Evolutionary conservation across 1,284 basidiomycete genomes (phyloP).

Genomic region (Leccinum fuscescens): DNA sequence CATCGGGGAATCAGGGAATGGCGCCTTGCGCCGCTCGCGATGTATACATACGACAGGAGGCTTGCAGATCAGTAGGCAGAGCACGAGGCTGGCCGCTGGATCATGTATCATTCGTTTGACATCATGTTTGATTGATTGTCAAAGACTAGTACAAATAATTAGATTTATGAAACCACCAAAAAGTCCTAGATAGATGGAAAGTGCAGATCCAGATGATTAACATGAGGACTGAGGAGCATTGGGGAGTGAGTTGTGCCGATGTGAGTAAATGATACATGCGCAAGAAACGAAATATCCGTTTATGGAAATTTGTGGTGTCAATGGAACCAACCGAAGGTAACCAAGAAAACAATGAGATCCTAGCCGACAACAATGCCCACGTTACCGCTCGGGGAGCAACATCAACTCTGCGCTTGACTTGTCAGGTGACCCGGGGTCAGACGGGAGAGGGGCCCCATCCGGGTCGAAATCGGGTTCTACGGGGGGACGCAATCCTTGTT

Average conservation of each 20-base stretch:
- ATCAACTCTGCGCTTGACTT: slow-evolving; percentile 29
- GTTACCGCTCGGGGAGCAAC: slow-evolving; percentile 33
- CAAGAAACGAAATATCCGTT: background rate
- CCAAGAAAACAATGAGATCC: slow-evolving; percentile 3
- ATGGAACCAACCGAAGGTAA: background rate
- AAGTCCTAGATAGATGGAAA: slow-evolving; percentile 13
- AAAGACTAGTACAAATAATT: slow-evolving; percentile 2
- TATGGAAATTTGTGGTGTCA: background rate
- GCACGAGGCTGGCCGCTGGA: background rate
- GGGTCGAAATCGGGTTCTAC: slow-evolving; percentile 28
- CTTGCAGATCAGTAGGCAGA: background rate
- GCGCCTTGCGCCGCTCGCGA: too few relatives aligned
- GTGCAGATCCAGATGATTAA: slow-evolving; percentile 19
- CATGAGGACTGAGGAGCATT: slow-evolving; percentile 2
- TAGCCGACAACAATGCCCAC: background rate
- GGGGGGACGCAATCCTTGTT: slow-evolving; percentile 21
- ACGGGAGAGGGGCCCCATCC: slow-evolving; percentile 24
- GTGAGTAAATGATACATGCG: slow-evolving; percentile 19
- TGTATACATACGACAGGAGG: background rate
- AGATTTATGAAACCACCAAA: slow-evolving; percentile 2
- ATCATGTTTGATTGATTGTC: background rate
- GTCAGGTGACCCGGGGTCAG: slow-evolving; percentile 35
- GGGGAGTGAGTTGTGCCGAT: slow-evolving; percentile 12
- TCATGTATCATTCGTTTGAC: background rate
- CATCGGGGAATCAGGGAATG: too few relatives aligned